These are phyloP conservation scores for Eustoma russellianum DNA, from an alignment of 257 asterid species.

Conservation along the genomic window DNA sequence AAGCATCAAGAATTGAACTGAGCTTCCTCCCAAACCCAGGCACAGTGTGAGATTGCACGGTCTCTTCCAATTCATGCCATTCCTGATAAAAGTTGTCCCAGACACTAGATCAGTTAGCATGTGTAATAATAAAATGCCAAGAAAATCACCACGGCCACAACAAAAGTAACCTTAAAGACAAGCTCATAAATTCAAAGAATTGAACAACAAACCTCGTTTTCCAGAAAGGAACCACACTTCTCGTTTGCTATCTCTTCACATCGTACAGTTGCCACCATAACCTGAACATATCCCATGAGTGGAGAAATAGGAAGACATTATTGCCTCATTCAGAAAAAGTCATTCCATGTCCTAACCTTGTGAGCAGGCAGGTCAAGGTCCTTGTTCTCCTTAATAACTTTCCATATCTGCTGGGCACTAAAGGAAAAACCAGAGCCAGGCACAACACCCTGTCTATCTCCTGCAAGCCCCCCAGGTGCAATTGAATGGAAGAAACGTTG, in stretches of 20 bases:
- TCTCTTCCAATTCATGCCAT: constrained; percentile 72
- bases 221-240: constrained; percentile 55
- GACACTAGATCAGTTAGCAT: background rate
- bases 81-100: constrained; percentile 29
- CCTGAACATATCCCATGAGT: constrained; percentile 25
- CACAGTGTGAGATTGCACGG: constrained; percentile 62
- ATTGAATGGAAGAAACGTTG: constrained; percentile 70
- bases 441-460: constrained; percentile 87
- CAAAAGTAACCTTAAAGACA: background rate
- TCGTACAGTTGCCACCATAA: constrained; percentile 98
- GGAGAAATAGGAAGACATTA: no score
- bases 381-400: constrained; percentile 77
- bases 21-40: constrained; percentile 81
- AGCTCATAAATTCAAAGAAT: constrained; percentile 3
- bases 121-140: background rate
- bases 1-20: constrained; percentile 50
- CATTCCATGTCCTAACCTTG: constrained; percentile 40
- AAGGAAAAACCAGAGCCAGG: constrained; percentile 91
- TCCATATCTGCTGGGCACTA: constrained; percentile 85
- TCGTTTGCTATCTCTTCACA: constrained; percentile 95
- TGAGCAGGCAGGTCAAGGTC: constrained; percentile 92
- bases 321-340: background rate
- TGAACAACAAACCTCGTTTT: constrained; percentile 48
- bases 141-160: background rate
- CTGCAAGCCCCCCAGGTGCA: constrained; percentile 93